Percentiles rank a stretch among this genome's conserved stretches.
Conservation (phyloP, 345 rosid species). For the Theobroma cacao region DNA sequence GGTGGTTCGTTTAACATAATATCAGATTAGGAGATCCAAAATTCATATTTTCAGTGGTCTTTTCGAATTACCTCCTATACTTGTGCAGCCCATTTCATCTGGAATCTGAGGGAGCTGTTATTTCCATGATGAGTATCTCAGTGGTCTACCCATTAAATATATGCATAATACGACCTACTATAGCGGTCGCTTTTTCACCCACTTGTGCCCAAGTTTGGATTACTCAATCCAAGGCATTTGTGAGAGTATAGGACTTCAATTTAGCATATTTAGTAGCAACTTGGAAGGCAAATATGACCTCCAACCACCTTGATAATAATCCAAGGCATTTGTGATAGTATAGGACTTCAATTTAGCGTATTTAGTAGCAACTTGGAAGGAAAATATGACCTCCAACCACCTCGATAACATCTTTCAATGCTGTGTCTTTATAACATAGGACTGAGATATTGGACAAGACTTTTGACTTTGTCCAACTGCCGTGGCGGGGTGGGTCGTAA, state of each 20-base stretch:
- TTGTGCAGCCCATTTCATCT: background rate
- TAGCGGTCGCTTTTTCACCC: background rate
- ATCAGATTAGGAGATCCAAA: background rate
- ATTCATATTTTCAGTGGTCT: background rate
- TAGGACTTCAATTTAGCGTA: background rate
- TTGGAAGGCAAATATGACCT: background rate
- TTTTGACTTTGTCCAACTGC: no score
- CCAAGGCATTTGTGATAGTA: background rate
- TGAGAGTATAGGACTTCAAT: background rate
- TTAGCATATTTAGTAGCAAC: background rate
- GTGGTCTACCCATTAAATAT: background rate
- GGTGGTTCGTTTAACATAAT: background rate
- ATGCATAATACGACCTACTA: background rate
- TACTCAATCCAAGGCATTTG: no score
- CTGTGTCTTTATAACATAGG: constrained; percentile 4
- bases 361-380: background rate
- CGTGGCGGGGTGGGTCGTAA: no score
- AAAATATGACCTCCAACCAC: background rate
- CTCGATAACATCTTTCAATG: background rate
- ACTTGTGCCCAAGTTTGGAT: background rate
- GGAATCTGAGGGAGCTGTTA: background rate
- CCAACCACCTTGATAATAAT: background rate
- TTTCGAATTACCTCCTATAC: background rate
- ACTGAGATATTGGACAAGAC: background rate
- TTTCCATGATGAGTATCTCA: background rate